Percentiles rank a stretch among this genome's conserved stretches.
Conservation (phyloP, 2,329 filamentous ascomycete genomes). For the Dothideomycetes sp. region DNA sequence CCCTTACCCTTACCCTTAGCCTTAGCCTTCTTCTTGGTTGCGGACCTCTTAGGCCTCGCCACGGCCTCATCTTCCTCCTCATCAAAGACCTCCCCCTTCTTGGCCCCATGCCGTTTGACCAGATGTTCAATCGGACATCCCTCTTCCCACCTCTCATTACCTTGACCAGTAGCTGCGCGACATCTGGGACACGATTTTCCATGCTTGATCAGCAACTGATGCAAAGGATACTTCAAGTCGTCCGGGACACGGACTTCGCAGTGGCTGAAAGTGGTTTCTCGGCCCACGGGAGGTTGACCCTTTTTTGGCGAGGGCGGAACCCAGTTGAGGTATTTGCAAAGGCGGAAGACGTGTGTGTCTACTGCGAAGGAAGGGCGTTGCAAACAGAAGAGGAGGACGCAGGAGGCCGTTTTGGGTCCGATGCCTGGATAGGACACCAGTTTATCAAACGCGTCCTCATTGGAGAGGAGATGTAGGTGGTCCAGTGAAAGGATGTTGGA, state of each 20-base stretch:
- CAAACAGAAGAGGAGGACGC: slow-evolving; percentile 56
- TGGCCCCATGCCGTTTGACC: slow-evolving; percentile 47
- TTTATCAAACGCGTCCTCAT: slow-evolving; percentile 48
- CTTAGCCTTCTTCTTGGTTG: not conserved
- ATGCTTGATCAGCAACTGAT: slow-evolving; percentile 53
- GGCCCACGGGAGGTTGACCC: slow-evolving; percentile 35
- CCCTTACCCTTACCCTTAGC: slow-evolving; percentile 4
- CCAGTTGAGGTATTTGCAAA: slow-evolving; percentile 55
- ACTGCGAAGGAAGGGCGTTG: slow-evolving; percentile 56
- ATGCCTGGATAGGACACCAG: slow-evolving; percentile 54
- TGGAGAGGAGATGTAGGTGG: slow-evolving; percentile 48
- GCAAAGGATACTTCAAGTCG: slow-evolving; percentile 53
- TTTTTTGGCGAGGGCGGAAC: slow-evolving; percentile 40
- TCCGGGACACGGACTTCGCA: slow-evolving; percentile 53
- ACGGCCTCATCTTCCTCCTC: slow-evolving; percentile 60
- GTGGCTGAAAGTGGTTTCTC: slow-evolving; percentile 49
- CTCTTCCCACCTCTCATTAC: slow-evolving; percentile 53
- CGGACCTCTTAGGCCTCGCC: not conserved
- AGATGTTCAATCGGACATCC: slow-evolving; percentile 57
- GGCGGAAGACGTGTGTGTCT: slow-evolving; percentile 57
- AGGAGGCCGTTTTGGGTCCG: slow-evolving; percentile 57
- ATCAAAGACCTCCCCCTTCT: slow-evolving; percentile 35
- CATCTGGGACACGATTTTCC: slow-evolving; percentile 54
- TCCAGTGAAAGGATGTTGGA: slow-evolving; percentile 56
- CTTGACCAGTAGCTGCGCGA: slow-evolving; percentile 50